Percentiles rank a stretch among this genome's conserved stretches.
Conservation (phyloP, 352 stramenopile genomes). For the Thalassiosira sp. region DNA sequence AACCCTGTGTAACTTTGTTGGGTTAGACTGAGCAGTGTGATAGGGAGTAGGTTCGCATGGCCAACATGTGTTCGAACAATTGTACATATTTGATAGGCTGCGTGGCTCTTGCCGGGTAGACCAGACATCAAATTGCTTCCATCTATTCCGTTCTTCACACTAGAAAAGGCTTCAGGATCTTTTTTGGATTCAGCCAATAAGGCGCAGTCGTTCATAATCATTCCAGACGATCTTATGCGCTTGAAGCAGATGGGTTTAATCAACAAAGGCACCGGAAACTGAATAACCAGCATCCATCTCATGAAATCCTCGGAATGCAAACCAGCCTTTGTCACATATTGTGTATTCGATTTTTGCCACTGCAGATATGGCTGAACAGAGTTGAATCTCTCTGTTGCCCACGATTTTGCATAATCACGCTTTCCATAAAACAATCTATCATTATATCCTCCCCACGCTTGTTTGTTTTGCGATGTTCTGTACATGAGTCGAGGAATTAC, state of each 20-base stretch:
- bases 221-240: not conserved
- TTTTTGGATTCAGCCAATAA: too few relatives aligned
- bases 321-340: not conserved
- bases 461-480: not conserved
- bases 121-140: too few relatives aligned
- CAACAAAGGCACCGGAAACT: not conserved
- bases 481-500: not conserved
- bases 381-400: not conserved
- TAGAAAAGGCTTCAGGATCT: too few relatives aligned
- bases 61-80: not conserved
- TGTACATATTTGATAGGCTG: not conserved
- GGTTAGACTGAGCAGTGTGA: not conserved
- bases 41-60: not conserved
- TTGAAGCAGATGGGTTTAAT: not conserved
- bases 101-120: too few relatives aligned
- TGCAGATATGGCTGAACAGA: not conserved
- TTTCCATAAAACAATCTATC: not conserved
- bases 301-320: not conserved
- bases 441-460: not conserved
- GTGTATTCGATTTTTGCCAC: not conserved
- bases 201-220: not conserved
- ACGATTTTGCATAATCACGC: not conserved
- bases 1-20: not conserved
- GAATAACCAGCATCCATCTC: not conserved
- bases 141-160: too few relatives aligned